A percentile compares a stretch with the other conserved stretches of the same genome.
Conservation (phyloP, 495 filamentous ascomycete genomes). For the Collariella sp. region DNA sequence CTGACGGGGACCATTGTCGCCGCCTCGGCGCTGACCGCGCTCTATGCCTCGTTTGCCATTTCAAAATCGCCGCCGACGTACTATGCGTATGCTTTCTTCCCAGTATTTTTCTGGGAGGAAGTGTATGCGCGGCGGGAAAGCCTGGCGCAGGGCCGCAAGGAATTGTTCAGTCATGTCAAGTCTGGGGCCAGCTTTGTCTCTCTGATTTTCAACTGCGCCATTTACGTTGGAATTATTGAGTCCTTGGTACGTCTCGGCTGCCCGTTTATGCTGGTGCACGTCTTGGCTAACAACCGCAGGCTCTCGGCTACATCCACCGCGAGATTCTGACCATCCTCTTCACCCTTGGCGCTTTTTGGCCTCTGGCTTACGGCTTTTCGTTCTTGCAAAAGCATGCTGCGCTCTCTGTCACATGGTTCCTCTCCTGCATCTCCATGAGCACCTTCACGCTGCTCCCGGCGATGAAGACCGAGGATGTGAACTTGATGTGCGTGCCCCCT, state of each 20-base stretch:
- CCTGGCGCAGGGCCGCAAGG: slow-evolving; percentile 55
- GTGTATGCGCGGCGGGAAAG: slow-evolving; percentile 72
- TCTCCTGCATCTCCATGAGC: slow-evolving; percentile 76
- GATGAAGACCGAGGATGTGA: slow-evolving; percentile 70
- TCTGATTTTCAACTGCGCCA: slow-evolving; percentile 52
- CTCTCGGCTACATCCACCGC: slow-evolving; percentile 77
- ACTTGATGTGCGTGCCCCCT: slow-evolving; percentile 58
- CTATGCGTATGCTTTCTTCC: slow-evolving; percentile 88
- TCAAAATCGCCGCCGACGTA: slow-evolving; percentile 78
- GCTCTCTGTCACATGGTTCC: slow-evolving; percentile 63
- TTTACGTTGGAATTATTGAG: slow-evolving; percentile 67
- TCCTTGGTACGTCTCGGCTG: slow-evolving; percentile 59
- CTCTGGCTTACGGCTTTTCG: slow-evolving; percentile 57
- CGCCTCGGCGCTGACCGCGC: slow-evolving; percentile 58
- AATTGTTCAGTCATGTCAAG: slow-evolving; percentile 59
- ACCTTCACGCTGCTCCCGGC: slow-evolving; percentile 83
- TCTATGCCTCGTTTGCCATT: slow-evolving; percentile 72
- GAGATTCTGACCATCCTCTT: slow-evolving; percentile 83
- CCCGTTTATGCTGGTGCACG: neutral
- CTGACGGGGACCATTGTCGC: slow-evolving; percentile 56
- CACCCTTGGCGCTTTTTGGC: slow-evolving; percentile 67
- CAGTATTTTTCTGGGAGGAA: slow-evolving; percentile 93
- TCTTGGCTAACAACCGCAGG: slow-evolving; percentile 27
- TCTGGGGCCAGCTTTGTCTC: slow-evolving; percentile 46
- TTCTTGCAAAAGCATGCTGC: slow-evolving; percentile 59